Base-by-base conservation (phyloP, 169 alveolate species). In the Cardiosporidium cionae region DNA sequence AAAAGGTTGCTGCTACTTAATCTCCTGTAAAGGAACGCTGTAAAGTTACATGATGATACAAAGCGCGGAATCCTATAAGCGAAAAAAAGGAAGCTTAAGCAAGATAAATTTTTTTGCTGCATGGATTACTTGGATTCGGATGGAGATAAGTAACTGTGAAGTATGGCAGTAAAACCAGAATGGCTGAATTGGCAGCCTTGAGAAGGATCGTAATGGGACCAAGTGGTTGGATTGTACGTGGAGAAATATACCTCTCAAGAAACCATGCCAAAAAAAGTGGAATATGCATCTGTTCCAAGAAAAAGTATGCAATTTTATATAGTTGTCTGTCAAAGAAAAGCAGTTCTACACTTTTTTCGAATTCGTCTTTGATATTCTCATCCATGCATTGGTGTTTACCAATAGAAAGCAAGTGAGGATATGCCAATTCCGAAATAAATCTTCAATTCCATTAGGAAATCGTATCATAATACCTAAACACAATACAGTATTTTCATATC, bases 141-240 rank as follows among this genome's bases (percentile, higher is more conserved):
- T 85, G 83, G 52, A 74, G 82, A 28, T 70, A 71, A 23, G 79
- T 73, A 32, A 91, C 93, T 0, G 94, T 90, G 67, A 83, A 84
- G 67, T 84, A 91, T 22, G 96, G 96, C 58, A 86, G 74, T 67
- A 83, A 54, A 53, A 91, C 81, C 31, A 90, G 83, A 68, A 90
- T 86, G 16, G 71, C 37, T 70, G 87, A 81, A 78, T 91, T 91
- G 32, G 87, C 63, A 5, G 72, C 79, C 58, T 82, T 87, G n/a
- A 90, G 82, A 54, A 86, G 44, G 32, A 87, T 74, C 32, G 85
- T 83, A 4, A 90, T 86, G 23, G 86, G 34, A 36, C 88, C 86
- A 52, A 88, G 70, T 31, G 74, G 89, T 52, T 68, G 80, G 34
- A 75, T 52, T 5, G 83, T 72, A 27, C 75, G 71, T 23, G 91